phyloP scores from a whole-genome alignment of 805 yeast genomes.

The Starmera quercuum region DNA sequence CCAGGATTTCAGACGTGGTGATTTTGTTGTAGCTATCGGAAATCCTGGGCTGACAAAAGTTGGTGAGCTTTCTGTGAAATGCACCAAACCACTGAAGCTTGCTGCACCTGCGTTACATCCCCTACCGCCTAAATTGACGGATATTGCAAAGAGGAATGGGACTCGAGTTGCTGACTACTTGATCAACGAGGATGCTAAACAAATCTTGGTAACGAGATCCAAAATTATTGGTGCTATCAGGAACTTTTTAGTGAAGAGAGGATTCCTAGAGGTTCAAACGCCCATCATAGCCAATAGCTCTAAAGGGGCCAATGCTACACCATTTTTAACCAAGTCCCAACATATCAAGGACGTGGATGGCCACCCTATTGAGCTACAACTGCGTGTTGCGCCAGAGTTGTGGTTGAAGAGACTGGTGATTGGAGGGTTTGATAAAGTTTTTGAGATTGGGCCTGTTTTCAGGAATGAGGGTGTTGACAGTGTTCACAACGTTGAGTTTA shows the following conservation, averaged over 20 bases:
- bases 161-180: constrained; percentile 72
- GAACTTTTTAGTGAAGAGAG: constrained; percentile 40
- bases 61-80: constrained; percentile 71
- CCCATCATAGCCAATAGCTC: constrained; percentile 70
- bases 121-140: constrained; percentile 56
- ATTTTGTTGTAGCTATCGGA: constrained; percentile 60
- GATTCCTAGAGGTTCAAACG: constrained; percentile 80
- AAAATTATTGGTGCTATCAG: constrained; percentile 50
- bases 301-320: constrained; percentile 91
- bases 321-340: constrained; percentile 53
- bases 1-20: constrained; percentile 57
- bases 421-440: constrained; percentile 80
- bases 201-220: constrained; percentile 43
- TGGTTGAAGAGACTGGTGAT: constrained; percentile 84
- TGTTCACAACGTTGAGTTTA: constrained; percentile 92
- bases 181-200: constrained; percentile 44
- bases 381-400: constrained; percentile 91
- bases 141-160: constrained; percentile 47
- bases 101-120: constrained; percentile 66
- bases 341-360: constrained; percentile 21
- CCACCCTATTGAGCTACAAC: constrained; percentile 32
- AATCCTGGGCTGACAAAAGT: constrained; percentile 66
- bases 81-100: constrained; percentile 38
- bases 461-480: constrained; percentile 91
- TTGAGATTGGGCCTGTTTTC: constrained; percentile 78